A percentile compares a stretch with the other conserved stretches of the same genome.
Conservation (phyloP, 192 early-diverging fungal species). For the Entomortierella chlamydospora region DNA sequence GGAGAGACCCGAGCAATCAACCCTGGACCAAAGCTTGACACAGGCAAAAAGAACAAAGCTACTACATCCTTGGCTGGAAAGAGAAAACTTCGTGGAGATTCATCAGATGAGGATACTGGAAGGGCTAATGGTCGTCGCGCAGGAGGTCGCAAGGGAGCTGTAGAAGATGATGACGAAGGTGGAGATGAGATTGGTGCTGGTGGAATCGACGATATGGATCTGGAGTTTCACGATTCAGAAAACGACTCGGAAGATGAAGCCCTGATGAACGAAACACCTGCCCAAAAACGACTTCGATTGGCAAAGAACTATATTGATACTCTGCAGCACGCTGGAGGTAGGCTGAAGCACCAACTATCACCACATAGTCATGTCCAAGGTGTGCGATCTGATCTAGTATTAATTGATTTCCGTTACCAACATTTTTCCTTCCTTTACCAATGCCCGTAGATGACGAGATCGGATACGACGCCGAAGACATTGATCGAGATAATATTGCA, state of each 20-base stretch:
- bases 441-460: slow-evolving; percentile 60
- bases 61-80: slow-evolving; percentile 49
- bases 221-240: slow-evolving; percentile 52
- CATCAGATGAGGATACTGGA: slow-evolving; percentile 17
- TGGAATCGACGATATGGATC: slow-evolving; percentile 69
- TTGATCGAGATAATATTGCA: slow-evolving; percentile 94
- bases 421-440: neutral
- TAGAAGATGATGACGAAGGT: slow-evolving; percentile 58
- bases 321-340: slow-evolving; percentile 73
- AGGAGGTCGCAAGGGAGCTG: slow-evolving; percentile 10
- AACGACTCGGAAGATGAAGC: slow-evolving; percentile 75
- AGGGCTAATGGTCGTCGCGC: slow-evolving; percentile 1
- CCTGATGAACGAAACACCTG: slow-evolving; percentile 83
- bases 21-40: slow-evolving; percentile 40
- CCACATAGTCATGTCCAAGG: neutral
- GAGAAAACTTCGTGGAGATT: slow-evolving; percentile 43
- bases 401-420: neutral
- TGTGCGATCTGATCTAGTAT: neutral
- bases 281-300: slow-evolving; percentile 92
- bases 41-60: slow-evolving; percentile 44
- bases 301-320: slow-evolving; percentile 93
- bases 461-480: slow-evolving; percentile 91
- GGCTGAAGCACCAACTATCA: neutral
- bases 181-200: slow-evolving; percentile 64
- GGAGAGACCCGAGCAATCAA: slow-evolving; percentile 29